Evolutionary conservation across 2,329 filamentous ascomycete genomes (phyloP), one percentile per base, ranked within the genome.

Genomic region (Beauveria sp.): DNA sequence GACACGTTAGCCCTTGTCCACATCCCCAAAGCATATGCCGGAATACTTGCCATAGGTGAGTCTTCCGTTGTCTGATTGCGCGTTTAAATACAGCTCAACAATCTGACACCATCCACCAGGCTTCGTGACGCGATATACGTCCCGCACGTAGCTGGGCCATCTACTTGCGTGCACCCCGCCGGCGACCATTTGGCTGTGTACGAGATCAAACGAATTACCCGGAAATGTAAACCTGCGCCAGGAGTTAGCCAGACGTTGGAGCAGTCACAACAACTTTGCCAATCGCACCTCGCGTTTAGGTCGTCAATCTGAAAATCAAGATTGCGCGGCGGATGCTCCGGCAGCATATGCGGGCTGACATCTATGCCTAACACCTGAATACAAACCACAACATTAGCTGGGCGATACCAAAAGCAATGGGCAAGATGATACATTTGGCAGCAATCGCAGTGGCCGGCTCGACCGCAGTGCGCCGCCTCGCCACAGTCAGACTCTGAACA

Each of bases 101-200:
- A 96, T 87, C 70, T 96, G 91, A 63, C 89, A 83, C 91, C 91
- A 96, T 1, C 93, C 92, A 2, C 87, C 88, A 6, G 86, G 88
- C 56, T 85, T 88, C 65, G 93, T 77, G 10, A 91, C 81, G 24
- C 84, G 81, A 66, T 85, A 83, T 64, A 96, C 89, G 67, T 96
- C 93, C 67, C 80, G 79, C 65, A 96, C 74, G 73, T 96, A 96
- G 38, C 81, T 80, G 61, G 77, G 75, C 93, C 93, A 97, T 72
- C 91, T 83, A 64, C 80, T 76, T 62, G 79, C 77, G 69, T 93
- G 81, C 68, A 96, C 89, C 0, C 90, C 91, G 24, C 85, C 85
- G 66, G 83, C 79, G 72, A 91, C 78, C 74, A 89, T 81, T 66
- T 87, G 85, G 67, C 90, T 96, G 69, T 96, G 89, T 56, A 96